phyloP scores from a whole-genome alignment of 306 rosid genomes.

The Cotoneaster glaucophyllus region DNA sequence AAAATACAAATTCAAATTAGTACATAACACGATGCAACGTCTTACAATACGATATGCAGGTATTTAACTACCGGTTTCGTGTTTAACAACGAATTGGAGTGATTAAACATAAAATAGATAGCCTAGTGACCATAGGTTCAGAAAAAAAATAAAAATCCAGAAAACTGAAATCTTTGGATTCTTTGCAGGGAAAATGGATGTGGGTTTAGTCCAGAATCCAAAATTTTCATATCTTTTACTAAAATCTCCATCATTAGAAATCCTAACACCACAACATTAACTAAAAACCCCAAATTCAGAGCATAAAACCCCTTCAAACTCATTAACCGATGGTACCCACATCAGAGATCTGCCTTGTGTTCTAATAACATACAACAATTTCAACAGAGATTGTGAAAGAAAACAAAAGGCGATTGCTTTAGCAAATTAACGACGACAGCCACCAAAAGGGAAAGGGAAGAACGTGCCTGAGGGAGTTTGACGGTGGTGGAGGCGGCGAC shows the following conservation, averaged over 20 bases:
- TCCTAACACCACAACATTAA: not conserved
- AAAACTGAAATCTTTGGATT: not conserved
- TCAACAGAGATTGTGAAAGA: not conserved
- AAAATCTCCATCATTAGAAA: not conserved
- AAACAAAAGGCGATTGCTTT: not conserved
- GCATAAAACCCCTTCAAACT: not conserved
- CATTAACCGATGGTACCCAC: not conserved
- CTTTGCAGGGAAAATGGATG: not conserved
- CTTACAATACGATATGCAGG: not conserved
- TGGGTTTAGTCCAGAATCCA: not conserved
- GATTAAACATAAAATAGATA: not conserved
- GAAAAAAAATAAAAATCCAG: not conserved
- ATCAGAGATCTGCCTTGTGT: not conserved
- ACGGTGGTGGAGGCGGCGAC: slow-evolving; percentile 99
- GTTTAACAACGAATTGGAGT: not conserved
- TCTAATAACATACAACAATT: not conserved
- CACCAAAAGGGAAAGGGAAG: not conserved
- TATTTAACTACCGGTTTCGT: not conserved
- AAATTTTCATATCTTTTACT: not conserved
- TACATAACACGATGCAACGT: not conserved
- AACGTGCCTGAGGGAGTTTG: slow-evolving; percentile 88
- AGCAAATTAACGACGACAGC: not conserved
- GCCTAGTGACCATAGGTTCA: not conserved
- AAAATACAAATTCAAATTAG: not conserved
- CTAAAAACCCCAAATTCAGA: not conserved